A percentile compares a stretch with the other conserved stretches of the same genome.
Evolutionary conservation across 2,329 filamentous ascomycete species (phyloP).

Genomic region (Paradendryphiella salina): DNA sequence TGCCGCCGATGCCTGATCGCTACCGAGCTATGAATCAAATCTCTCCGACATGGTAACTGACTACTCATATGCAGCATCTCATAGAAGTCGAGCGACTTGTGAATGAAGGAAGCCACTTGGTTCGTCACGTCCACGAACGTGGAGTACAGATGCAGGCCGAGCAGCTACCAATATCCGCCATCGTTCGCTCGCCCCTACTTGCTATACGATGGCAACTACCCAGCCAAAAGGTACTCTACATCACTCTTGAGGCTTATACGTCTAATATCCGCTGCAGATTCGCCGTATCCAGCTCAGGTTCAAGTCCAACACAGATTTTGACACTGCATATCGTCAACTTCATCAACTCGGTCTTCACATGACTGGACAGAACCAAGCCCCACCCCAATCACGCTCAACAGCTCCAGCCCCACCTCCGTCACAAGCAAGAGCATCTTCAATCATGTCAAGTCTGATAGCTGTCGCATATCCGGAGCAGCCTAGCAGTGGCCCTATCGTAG

Average conservation of each 20-base stretch:
- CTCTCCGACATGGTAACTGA: slow-evolving; percentile 6
- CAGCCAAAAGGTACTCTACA: slow-evolving; percentile 40
- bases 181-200: slow-evolving; percentile 46
- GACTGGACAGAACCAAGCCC: slow-evolving; percentile 17
- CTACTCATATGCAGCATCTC: slow-evolving; percentile 20
- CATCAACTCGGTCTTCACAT: slow-evolving; percentile 40
- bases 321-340: slow-evolving; percentile 40
- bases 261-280: slow-evolving; percentile 38
- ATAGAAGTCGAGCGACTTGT: slow-evolving; percentile 34
- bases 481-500: neutral
- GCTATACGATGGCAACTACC: slow-evolving; percentile 48
- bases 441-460: neutral
- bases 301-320: slow-evolving; percentile 44
- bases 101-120: slow-evolving; percentile 22
- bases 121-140: slow-evolving; percentile 26
- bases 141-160: slow-evolving; percentile 42
- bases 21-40: neutral
- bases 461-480: slow-evolving; percentile 2
- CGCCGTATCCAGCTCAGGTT: slow-evolving; percentile 53
- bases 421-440: neutral
- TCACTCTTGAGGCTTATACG: neutral
- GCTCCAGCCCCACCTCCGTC: slow-evolving; percentile 11
- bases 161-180: slow-evolving; percentile 51
- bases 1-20: neutral
- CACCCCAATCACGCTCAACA: slow-evolving; percentile 15